phyloP scores from a whole-genome alignment of 2,329 filamentous ascomycete genomes.

The Didymella pomorum region DNA sequence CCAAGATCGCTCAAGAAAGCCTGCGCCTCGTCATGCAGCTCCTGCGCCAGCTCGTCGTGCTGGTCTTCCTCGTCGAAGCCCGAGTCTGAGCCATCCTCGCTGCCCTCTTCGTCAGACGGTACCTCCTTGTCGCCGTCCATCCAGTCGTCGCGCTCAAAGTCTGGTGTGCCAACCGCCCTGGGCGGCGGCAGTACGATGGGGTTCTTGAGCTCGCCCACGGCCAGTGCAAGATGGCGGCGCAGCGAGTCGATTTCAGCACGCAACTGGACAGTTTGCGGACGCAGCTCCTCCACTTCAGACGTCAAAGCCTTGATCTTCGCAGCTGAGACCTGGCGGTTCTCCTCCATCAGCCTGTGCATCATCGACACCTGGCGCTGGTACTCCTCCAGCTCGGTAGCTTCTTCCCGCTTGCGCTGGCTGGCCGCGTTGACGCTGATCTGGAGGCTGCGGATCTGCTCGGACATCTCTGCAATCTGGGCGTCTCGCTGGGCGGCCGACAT shows the following conservation, averaged over 20 bases:
- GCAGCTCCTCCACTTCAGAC: conserved; percentile 57
- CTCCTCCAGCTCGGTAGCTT: conserved; percentile 86
- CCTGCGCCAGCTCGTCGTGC: conserved; percentile 60
- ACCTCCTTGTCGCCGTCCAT: conserved; percentile 37
- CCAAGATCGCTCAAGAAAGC: conserved; percentile 81
- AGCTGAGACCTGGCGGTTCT: conserved; percentile 86
- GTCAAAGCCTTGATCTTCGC: conserved; percentile 89
- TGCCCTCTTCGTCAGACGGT: conserved; percentile 47
- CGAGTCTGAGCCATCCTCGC: conserved; percentile 51
- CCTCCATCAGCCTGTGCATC: conserved; percentile 97
- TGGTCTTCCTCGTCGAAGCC: conserved; percentile 68
- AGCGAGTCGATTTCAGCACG: conserved; percentile 80
- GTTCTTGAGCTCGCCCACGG: conserved; percentile 85
- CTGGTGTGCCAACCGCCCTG: conserved; percentile 35
- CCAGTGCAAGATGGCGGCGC: conserved; percentile 85
- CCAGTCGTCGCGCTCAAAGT: conserved; percentile 46
- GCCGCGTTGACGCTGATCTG: conserved; percentile 74
- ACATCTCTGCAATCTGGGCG: conserved; percentile 92
- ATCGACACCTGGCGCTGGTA: conserved; percentile 89
- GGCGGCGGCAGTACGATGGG: conserved; percentile 73
- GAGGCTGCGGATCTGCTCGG: conserved; percentile 86
- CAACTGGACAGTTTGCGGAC: conserved; percentile 65
- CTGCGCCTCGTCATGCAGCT: conserved; percentile 86
- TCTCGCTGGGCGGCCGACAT: conserved; percentile 92
- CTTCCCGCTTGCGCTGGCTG: conserved; percentile 75